A percentile compares a stretch with the other conserved stretches of the same genome.
Conservation (phyloP, 495 filamentous ascomycete genomes). For the Aspergillus bertholletiae region DNA sequence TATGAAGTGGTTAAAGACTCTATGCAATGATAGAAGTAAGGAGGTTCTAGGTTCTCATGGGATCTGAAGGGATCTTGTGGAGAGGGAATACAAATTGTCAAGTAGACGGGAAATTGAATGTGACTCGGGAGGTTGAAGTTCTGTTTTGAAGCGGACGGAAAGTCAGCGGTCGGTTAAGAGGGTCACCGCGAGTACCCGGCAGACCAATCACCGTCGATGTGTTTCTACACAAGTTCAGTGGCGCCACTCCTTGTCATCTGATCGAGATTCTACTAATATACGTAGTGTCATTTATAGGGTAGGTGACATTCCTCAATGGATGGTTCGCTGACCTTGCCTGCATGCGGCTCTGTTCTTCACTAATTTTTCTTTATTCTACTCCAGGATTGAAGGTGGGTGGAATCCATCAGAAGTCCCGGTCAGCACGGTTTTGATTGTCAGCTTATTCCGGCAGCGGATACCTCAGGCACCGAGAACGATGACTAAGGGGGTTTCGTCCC, state of each 20-base stretch:
- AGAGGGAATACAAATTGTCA: conserved; percentile 16
- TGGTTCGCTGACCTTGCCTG: background rate
- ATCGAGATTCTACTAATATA: background rate
- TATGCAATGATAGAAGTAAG: conserved; percentile 1
- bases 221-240: conserved; percentile 40
- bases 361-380: background rate
- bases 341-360: background rate
- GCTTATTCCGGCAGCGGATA: background rate
- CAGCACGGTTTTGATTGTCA: too few relatives aligned
- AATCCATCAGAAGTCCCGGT: background rate
- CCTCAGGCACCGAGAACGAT: background rate
- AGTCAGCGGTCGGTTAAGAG: conserved; percentile 17
- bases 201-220: conserved; percentile 40
- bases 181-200: conserved; percentile 1
- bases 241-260: conserved; percentile 27
- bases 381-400: background rate
- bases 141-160: conserved; percentile 23
- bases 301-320: background rate
- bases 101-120: conserved; percentile 1
- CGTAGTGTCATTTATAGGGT: background rate
- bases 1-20: background rate
- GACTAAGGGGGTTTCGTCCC: background rate
- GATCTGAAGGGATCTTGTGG: conserved; percentile 1
- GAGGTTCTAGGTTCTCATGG: conserved; percentile 5
- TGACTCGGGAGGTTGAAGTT: conserved; percentile 7